Evolutionary conservation across 345 rosid species (phyloP).

Genomic region (Leavenworthia alabamica): DNA sequence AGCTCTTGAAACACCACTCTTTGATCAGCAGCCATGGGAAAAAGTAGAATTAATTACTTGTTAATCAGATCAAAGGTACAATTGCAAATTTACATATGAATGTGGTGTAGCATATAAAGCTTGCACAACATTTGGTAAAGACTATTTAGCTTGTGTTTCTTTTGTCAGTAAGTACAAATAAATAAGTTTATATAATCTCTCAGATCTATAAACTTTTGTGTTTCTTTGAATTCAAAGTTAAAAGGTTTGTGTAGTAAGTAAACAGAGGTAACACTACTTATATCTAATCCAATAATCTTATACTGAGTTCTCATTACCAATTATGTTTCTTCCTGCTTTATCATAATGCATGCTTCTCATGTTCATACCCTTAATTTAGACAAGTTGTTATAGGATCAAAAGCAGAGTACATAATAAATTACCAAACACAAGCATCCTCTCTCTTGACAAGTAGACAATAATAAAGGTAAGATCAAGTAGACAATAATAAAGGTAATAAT

Average conservation of each 20-base stretch:
- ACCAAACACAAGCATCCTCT: background rate
- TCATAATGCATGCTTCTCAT: too few relatives aligned
- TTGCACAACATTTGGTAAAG: conserved; percentile 2
- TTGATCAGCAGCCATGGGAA: conserved; percentile 49
- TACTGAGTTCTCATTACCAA: background rate
- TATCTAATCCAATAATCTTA: background rate
- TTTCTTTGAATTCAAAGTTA: background rate
- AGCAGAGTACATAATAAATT: too few relatives aligned
- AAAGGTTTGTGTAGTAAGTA: conserved; percentile 4
- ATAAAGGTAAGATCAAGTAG: too few relatives aligned
- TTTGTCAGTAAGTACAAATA: conserved; percentile 7
- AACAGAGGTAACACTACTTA: background rate
- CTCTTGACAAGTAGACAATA: too few relatives aligned
- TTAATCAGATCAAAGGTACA: conserved; percentile 16
- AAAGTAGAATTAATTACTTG: background rate
- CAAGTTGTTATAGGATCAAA: too few relatives aligned
- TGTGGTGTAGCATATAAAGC: background rate
- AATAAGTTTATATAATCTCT: background rate
- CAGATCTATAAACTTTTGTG: background rate
- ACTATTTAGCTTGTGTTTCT: conserved; percentile 10
- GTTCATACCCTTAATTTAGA: background rate
- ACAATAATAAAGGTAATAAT: too few relatives aligned
- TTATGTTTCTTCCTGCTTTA: too few relatives aligned
- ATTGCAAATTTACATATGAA: too few relatives aligned
- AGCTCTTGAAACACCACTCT: conserved; percentile 58